A percentile compares a stretch with the other conserved stretches of the same genome.
Evolutionary conservation across 805 yeast species (phyloP).

Genomic region (Ogataea polymorpha): DNA sequence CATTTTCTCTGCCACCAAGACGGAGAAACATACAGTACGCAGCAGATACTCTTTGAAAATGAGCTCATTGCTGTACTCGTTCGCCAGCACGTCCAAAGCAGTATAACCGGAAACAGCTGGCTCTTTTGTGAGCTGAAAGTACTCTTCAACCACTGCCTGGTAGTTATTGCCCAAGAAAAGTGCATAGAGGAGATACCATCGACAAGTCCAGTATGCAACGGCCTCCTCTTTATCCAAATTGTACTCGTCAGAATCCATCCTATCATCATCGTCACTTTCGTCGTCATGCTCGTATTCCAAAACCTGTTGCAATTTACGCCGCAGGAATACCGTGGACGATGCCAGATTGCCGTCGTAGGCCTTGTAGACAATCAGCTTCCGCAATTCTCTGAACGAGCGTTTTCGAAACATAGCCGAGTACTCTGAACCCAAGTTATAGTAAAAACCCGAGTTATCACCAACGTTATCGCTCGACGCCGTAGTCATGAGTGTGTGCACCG

Average conservation of each 20-base stretch:
- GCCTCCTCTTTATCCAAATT: conserved; percentile 18
- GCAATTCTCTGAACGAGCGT: conserved; percentile 18
- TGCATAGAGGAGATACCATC: conserved; percentile 29
- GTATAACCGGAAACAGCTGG: conserved; percentile 12
- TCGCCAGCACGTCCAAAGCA: conserved; percentile 20
- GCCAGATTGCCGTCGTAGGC: conserved; percentile 20
- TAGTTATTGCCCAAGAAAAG: conserved; percentile 26
- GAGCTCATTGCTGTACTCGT: conserved; percentile 16
- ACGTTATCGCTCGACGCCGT: conserved; percentile 20
- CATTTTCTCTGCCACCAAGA: conserved; percentile 17
- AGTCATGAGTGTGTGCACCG: conserved; percentile 17
- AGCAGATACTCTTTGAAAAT: conserved; percentile 18
- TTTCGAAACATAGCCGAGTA: conserved; percentile 14
- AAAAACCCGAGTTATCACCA: conserved; percentile 19
- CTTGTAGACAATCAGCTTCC: conserved; percentile 18
- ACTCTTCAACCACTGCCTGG: conserved; percentile 21
- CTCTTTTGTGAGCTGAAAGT: conserved; percentile 15
- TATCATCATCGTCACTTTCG: conserved; percentile 17
- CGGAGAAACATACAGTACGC: conserved; percentile 20
- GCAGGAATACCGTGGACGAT: conserved; percentile 12
- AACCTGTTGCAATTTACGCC: conserved; percentile 20
- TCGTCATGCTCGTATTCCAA: conserved; percentile 22
- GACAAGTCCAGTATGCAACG: conserved; percentile 29
- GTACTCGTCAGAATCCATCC: conserved; percentile 14
- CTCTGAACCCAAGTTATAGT: conserved; percentile 20